A percentile compares a stretch with the other conserved stretches of the same genome.
These are phyloP conservation scores for Silene uniflora DNA, from an alignment of 148 eudicot genomes.

Conservation along the genomic window DNA sequence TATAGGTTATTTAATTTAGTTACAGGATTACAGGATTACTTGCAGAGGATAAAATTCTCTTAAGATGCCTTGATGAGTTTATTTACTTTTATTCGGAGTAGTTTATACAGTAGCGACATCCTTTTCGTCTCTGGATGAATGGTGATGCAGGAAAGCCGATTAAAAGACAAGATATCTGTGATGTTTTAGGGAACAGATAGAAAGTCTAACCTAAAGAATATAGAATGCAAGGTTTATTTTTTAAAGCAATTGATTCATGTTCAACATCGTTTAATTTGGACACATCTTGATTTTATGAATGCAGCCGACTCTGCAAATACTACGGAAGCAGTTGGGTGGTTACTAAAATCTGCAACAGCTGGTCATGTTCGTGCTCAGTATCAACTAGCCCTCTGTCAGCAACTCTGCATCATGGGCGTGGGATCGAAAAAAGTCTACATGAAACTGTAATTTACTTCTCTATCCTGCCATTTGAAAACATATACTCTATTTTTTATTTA, in stretches of 20 bases:
- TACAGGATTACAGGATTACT: too few relatives aligned
- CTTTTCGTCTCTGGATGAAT: not conserved
- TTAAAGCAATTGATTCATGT: slow-evolving; percentile 45
- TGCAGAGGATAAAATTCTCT: too few relatives aligned
- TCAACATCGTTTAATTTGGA: not conserved
- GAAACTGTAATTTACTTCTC: slow-evolving; percentile 54
- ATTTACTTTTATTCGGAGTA: too few relatives aligned
- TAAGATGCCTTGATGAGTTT: too few relatives aligned
- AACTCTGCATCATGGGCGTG: slow-evolving; percentile 74
- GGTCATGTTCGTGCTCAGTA: slow-evolving; percentile 91
- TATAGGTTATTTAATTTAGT: too few relatives aligned
- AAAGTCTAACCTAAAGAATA: not conserved
- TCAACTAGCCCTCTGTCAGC: slow-evolving; percentile 89
- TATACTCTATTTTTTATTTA: not conserved
- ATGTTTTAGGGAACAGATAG: not conserved
- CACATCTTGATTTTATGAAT: slow-evolving; percentile 20
- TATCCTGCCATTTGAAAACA: not conserved
- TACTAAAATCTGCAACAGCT: slow-evolving; percentile 50
- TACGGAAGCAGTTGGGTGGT: slow-evolving; percentile 70
- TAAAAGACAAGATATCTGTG: too few relatives aligned
- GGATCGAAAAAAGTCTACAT: slow-evolving; percentile 37
- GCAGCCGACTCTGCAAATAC: slow-evolving; percentile 58
- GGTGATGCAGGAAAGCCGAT: slow-evolving; percentile 8
- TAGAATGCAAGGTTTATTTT: slow-evolving; percentile 4
- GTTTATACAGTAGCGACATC: too few relatives aligned